Conservation (phyloP, 129 eudicot species). For the Ambrosia artemisiifolia region DNA sequence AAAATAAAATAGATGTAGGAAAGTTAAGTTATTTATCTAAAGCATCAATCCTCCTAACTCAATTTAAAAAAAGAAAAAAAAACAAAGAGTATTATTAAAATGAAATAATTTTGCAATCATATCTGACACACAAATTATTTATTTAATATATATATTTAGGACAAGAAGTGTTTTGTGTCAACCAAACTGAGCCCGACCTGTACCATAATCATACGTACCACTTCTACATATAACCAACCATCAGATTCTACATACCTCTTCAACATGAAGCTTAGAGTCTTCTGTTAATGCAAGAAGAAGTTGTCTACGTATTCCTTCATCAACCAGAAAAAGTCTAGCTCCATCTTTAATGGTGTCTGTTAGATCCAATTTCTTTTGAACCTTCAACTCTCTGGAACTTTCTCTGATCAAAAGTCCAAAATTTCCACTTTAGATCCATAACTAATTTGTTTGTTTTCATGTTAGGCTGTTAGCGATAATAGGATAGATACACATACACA, state of each 20-base stretch:
- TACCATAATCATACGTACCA: background rate
- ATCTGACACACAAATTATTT: background rate
- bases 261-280: slow-evolving; percentile 90
- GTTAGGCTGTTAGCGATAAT: background rate
- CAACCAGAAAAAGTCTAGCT: slow-evolving; percentile 74
- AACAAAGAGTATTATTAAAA: background rate
- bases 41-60: background rate
- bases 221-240: background rate
- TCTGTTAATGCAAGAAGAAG: slow-evolving; percentile 97
- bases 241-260: slow-evolving; percentile 54
- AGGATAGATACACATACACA: background rate
- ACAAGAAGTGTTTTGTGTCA: background rate
- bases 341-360: slow-evolving; percentile 98
- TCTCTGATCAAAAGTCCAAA: slow-evolving; percentile 29
- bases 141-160: background rate
- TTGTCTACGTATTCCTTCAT: slow-evolving; percentile 94
- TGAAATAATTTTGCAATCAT: background rate
- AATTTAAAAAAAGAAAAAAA: background rate
- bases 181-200: background rate
- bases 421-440: background rate
- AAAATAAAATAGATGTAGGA: background rate
- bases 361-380: slow-evolving; percentile 72
- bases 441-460: background rate
- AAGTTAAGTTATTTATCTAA: background rate
- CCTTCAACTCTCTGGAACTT: slow-evolving; percentile 37